Base-by-base conservation (phyloP, 805 yeast genomes). In the Monosporozyma yasuniensis region DNA sequence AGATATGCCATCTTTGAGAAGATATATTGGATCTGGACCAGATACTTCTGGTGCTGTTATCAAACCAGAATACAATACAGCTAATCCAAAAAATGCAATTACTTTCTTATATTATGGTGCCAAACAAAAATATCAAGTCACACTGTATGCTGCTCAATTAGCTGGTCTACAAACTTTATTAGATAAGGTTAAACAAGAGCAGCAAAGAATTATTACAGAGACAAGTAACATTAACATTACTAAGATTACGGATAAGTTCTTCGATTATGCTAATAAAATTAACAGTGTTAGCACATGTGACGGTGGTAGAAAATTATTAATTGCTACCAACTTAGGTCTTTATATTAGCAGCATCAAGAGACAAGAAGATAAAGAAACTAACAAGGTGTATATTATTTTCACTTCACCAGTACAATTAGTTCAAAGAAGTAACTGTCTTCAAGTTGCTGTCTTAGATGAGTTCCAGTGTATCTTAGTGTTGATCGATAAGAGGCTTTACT, bases 231-330 rank as follows among this genome's bases (percentile, higher is more conserved):
- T 85, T 66, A 82, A 93, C 1, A 71, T 84, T 54, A 80, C 83
- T 16, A 84, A 88, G 53, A 74, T 87, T 49, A 86, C 84, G 55
- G 82, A 87, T 22, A 75, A 84, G 53, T 80, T 80, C 60, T 90
- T 90, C 66, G 88, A 81, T 55, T 79, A 81, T 46, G 72, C 74
- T 19, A 81, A 90, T 61, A 79, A 84, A 53, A 86, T 91, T 58
- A 89, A 87, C 62, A 89, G 97, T 72, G 91, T 89, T 27, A 89
- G 86, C 38, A 95, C 96, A 32, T 84, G 87, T 65, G 96, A 93
- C 62, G 96, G 96, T 48, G 98, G 98, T 19, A 78, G 95, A 55
- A 87, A 90, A 63, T 70, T 90, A 55, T 66, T 93, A 34, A 90
- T 87, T 61, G 98, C 98, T 42, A 89, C 98, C 0, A 96, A 88